These are phyloP conservation scores for Morella rubra DNA, from an alignment of 306 rosid genomes.

Conservation along the genomic window DNA sequence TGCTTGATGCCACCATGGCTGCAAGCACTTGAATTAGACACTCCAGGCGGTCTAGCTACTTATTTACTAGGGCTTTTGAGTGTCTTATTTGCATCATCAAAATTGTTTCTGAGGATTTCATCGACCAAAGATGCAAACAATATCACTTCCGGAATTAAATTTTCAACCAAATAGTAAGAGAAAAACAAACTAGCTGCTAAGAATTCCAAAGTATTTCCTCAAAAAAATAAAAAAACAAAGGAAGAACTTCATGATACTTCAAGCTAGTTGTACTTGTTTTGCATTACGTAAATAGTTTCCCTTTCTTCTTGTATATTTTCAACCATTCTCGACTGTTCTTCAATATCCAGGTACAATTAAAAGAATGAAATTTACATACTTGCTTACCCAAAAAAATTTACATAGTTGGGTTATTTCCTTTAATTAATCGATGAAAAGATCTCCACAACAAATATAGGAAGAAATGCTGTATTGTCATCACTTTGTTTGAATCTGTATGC, in stretches of 20 bases:
- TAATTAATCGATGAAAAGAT: no score
- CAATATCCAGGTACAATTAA: no score
- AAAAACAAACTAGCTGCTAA: background rate
- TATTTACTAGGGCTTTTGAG: background rate
- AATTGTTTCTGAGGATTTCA: background rate
- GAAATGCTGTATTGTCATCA: no score
- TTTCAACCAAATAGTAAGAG: background rate
- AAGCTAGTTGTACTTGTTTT: background rate
- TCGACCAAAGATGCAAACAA: background rate
- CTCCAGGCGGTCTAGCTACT: no score
- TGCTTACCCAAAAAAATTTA: no score
- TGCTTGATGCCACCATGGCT: background rate
- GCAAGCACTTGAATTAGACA: background rate
- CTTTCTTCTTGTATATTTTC: no score
- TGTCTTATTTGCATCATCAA: background rate
- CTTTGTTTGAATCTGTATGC: constrained; percentile 13
- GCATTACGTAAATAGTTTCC: no score
- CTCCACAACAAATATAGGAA: no score
- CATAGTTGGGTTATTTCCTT: no score
- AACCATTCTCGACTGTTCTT: no score
- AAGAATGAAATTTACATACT: no score
- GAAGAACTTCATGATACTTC: background rate
- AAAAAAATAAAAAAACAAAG: background rate
- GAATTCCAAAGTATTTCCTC: background rate
- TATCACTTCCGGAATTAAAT: background rate